Conservation (phyloP, 805 yeast genomes). For the Yamadazyma sp. region DNA sequence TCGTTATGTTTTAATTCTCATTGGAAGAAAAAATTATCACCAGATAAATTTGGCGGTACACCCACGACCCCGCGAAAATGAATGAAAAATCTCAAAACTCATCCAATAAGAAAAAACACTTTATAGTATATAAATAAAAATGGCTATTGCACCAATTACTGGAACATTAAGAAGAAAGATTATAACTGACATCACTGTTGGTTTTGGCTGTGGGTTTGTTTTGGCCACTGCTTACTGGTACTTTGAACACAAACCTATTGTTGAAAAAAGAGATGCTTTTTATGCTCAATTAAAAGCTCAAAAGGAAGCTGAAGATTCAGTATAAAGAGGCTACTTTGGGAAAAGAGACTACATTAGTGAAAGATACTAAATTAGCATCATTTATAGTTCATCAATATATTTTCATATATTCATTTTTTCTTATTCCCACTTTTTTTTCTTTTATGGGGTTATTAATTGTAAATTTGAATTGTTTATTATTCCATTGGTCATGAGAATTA, state of each 20-base stretch:
- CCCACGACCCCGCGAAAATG: constrained; percentile 2
- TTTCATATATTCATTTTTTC: no score
- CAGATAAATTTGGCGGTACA: constrained; percentile 4
- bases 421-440: no score
- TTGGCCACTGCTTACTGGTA: constrained; percentile 74
- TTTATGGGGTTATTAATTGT: no score
- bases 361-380: no score
- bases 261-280: constrained; percentile 78
- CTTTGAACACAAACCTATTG: constrained; percentile 76
- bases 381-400: no score
- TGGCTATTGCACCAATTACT: constrained; percentile 83
- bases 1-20: constrained; percentile 5
- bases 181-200: constrained; percentile 72
- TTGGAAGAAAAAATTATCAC: constrained; percentile 10
- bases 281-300: constrained; percentile 75
- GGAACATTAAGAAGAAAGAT: constrained; percentile 81
- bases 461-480: constrained; percentile 21
- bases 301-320: constrained; percentile 58
- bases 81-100: constrained; percentile 1
- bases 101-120: constrained; percentile 4
- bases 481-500: constrained; percentile 44
- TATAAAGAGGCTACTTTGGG: constrained; percentile 5
- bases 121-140: constrained; percentile 19
- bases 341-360: background rate
- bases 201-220: constrained; percentile 57